Conservation (phyloP, 768 basidiomycete species). For the Auricularia sp. region DNA sequence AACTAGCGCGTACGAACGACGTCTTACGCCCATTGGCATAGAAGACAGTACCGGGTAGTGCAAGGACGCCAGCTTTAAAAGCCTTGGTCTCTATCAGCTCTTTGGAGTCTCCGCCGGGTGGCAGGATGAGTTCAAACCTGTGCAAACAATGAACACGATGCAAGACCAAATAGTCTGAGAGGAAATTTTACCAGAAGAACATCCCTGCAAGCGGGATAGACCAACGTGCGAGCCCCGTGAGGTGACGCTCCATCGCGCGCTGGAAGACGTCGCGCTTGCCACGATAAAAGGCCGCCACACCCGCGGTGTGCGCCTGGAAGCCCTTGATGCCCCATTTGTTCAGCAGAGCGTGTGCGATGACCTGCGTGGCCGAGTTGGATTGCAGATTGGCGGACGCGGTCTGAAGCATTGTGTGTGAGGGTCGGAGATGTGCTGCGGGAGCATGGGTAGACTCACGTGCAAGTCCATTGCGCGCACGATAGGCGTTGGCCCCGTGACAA, state of each 20-base stretch:
- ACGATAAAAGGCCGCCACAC: conserved; percentile 66
- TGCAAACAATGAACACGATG: neutral
- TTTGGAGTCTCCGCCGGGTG: conserved; percentile 54
- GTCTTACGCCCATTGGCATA: conserved; percentile 61
- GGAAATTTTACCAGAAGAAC: conserved; percentile 68
- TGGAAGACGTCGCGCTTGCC: conserved; percentile 72
- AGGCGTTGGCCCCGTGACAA: conserved; percentile 61
- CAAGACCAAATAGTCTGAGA: neutral
- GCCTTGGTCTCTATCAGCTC: conserved; percentile 65
- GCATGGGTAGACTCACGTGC: conserved; percentile 37
- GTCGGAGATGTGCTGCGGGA: conserved; percentile 1
- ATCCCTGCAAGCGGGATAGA: conserved; percentile 65
- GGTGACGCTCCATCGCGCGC: conserved; percentile 59
- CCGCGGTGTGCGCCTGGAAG: conserved; percentile 57
- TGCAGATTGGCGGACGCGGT: conserved; percentile 62
- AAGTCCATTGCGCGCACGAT: conserved; percentile 62
- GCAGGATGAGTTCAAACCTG: conserved; percentile 62
- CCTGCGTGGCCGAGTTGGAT: conserved; percentile 53
- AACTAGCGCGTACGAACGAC: conserved; percentile 72
- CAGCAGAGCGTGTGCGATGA: conserved; percentile 48
- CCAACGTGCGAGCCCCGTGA: conserved; percentile 73
- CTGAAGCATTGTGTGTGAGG: conserved; percentile 25
- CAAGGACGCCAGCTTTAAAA: conserved; percentile 75
- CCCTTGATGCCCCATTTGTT: conserved; percentile 68
- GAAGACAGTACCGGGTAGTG: conserved; percentile 78